phyloP scores from a whole-genome alignment of 129 eudicot species.

The Helianthus tuberosus region DNA sequence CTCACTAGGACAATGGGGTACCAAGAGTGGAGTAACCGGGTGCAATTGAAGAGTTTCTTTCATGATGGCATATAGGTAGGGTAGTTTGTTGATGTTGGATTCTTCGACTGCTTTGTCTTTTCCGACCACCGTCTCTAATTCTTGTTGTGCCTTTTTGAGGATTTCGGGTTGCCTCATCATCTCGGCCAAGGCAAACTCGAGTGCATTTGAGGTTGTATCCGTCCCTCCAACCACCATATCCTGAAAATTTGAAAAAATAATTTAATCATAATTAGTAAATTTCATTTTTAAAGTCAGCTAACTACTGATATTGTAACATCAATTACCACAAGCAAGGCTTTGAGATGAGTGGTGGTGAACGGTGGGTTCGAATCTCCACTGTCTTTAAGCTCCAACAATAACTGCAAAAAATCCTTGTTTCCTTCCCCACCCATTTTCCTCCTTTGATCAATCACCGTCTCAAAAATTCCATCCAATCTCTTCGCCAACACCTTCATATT shows the following conservation, averaged over 20 bases:
- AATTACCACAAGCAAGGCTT: slow-evolving; percentile 60
- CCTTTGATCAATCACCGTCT: slow-evolving; percentile 49
- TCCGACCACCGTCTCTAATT: slow-evolving; percentile 54
- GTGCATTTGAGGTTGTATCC: slow-evolving; percentile 51
- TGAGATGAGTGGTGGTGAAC: slow-evolving; percentile 42
- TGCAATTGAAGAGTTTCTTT: slow-evolving; percentile 60
- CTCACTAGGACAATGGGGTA: slow-evolving; percentile 63
- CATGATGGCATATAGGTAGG: slow-evolving; percentile 53
- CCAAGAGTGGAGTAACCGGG: slow-evolving; percentile 61
- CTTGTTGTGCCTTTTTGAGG: slow-evolving; percentile 50
- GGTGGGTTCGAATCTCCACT: slow-evolving; percentile 14
- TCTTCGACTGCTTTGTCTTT: slow-evolving; percentile 50
- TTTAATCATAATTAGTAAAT: background rate
- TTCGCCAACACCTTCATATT: slow-evolving; percentile 45
- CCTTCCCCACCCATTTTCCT: slow-evolving; percentile 35
- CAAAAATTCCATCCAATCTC: slow-evolving; percentile 60
- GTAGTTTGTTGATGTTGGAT: slow-evolving; percentile 44
- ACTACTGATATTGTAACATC: too few species aligned
- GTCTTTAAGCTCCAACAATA: too few species aligned
- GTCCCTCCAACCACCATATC: slow-evolving; percentile 77
- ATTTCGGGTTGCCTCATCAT: slow-evolving; percentile 48
- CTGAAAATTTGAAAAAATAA: slow-evolving; percentile 25
- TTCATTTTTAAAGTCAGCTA: too few species aligned
- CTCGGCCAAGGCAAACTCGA: slow-evolving; percentile 66
- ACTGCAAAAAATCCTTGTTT: too few species aligned